phyloP scores from a whole-genome alignment of 306 rosid species.

The Ammopiptanthus mongolicus region DNA sequence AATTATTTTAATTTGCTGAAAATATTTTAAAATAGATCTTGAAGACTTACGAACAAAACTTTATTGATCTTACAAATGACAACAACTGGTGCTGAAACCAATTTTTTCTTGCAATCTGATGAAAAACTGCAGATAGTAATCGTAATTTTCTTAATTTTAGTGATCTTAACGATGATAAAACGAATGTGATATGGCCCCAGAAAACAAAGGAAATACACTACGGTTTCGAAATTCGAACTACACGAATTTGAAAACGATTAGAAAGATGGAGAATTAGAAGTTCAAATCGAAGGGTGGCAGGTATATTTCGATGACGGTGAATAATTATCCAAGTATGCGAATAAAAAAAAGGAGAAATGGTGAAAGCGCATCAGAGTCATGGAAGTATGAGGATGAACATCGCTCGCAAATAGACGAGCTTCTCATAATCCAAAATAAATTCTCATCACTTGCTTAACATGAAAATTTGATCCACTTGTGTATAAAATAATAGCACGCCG shows the following conservation, averaged over 20 bases:
- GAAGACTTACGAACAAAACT: neutral
- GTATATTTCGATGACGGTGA: neutral
- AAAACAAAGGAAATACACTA: too few relatives aligned
- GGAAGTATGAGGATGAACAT: slow-evolving; percentile 61
- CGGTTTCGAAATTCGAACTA: too few relatives aligned
- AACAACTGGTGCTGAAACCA: neutral
- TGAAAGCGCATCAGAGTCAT: slow-evolving; percentile 58
- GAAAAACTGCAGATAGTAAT: neutral
- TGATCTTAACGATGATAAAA: neutral
- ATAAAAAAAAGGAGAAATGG: neutral
- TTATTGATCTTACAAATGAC: neutral
- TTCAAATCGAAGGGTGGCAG: neutral
- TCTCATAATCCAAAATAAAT: slow-evolving; percentile 30
- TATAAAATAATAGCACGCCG: neutral
- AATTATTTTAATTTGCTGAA: neutral
- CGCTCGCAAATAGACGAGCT: slow-evolving; percentile 44
- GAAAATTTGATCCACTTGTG: neutral
- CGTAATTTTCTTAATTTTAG: neutral
- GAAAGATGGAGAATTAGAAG: neutral
- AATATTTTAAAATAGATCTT: neutral
- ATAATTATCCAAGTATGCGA: neutral
- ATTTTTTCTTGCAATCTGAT: neutral
- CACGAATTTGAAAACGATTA: too few relatives aligned
- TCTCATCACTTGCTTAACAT: slow-evolving; percentile 38
- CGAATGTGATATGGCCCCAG: neutral